Base-by-base conservation (phyloP, 352 stramenopile genomes). In the Thraustotheca clavata region DNA sequence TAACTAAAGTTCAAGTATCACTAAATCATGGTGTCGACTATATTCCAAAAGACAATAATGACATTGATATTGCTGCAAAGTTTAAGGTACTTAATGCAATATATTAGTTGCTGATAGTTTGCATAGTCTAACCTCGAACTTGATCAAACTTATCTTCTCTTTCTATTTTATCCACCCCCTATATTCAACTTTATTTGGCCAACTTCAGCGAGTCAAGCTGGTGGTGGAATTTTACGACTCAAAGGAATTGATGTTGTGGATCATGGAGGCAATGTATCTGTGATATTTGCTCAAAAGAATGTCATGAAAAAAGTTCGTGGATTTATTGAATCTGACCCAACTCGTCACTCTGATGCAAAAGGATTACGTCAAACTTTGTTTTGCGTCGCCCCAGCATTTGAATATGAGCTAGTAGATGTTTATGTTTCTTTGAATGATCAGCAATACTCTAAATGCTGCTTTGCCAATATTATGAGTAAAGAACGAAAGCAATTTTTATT, bases 381-480 rank as follows among this genome's bases (percentile, higher is more conserved):
- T 22, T 92, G 83, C 40, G 88, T 78, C 46, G 75, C 77, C 2
- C 83, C 83, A 7, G 71, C 79, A 22, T 90, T 88, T 67, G 73
- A 75, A 16, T 73, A 80, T n/a, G 83, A 81, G 0, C 41, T 70
- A 4, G 78, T 73, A 1, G 47, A 72, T 1, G 62, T 92, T 14
- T 92, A 76, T 33, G 71, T 92, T 1, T 88, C 83, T 1, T 63
- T 92, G 29, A 92, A 92, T 57, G 73, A 65, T 4, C 79, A 89
- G 43, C 83, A 92, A 70, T 92, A 90, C 66, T 84, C 75, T 0
- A 75, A 84, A 22, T 92, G 83, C 46, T 67, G 70, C 8, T 83
- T 92, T 41, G 47, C 72, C 20, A 80, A 89, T 26, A 72, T 71
- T 0, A 73, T 85, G 35, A 76, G 73, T 0, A 73, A 70, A 29